These are phyloP conservation scores for Chaetoceros tenuissimus DNA, from an alignment of 108 stramenopile genomes.

Conservation along the genomic window DNA sequence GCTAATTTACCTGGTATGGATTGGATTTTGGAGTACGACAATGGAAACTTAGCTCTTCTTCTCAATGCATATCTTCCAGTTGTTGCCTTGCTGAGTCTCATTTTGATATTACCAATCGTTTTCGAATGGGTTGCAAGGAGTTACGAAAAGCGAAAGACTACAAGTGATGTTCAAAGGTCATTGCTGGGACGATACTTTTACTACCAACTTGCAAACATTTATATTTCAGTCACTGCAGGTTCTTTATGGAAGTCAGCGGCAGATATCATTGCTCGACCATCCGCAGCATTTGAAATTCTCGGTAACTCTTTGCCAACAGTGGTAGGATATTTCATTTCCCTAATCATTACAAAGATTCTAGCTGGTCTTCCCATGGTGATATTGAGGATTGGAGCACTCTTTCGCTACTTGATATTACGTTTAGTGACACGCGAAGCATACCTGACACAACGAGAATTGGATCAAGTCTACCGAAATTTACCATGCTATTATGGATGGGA, in stretches of 20 bases:
- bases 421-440: constrained; percentile 44
- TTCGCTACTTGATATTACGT: constrained; percentile 47
- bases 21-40: constrained; percentile 28
- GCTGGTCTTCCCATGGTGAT: constrained; percentile 80
- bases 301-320: constrained; percentile 69
- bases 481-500: constrained; percentile 73
- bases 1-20: constrained; percentile 53
- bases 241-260: constrained; percentile 59
- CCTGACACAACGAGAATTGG: constrained; percentile 68
- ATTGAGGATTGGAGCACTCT: constrained; percentile 56
- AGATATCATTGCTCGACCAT: constrained; percentile 76
- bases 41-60: constrained; percentile 49
- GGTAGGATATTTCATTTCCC: constrained; percentile 79
- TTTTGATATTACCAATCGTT: constrained; percentile 63
- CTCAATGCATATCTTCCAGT: constrained; percentile 91
- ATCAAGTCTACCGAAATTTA: constrained; percentile 29
- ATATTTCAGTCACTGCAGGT: constrained; percentile 84
- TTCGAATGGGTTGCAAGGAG: constrained; percentile 66
- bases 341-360: constrained; percentile 81
- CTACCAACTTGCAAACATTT: constrained; percentile 84
- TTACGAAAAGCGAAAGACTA: constrained; percentile 73
- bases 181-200: constrained; percentile 83
- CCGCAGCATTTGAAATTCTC: constrained; percentile 53
- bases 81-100: constrained; percentile 60
- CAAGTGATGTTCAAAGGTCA: constrained; percentile 71